Evolutionary conservation across 306 rosid species (phyloP).

Genomic region (Dicorynia guianensis): DNA sequence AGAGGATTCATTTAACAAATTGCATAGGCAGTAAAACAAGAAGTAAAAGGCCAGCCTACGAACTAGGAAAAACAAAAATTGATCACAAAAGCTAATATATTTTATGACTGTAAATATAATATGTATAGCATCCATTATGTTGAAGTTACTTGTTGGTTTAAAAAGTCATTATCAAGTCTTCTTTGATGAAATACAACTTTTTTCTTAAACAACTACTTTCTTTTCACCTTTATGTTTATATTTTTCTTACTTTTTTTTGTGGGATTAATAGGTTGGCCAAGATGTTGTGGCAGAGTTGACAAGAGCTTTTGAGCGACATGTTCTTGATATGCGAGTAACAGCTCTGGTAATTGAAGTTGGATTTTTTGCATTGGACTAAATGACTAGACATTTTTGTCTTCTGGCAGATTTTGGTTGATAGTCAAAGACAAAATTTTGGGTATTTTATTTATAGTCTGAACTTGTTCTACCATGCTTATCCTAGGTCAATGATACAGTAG

Average conservation of each 20-base stretch:
- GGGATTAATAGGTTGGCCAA: slow-evolving; percentile 64
- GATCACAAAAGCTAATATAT: too few species aligned
- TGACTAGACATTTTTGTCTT: background rate
- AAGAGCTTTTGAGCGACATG: slow-evolving; percentile 67
- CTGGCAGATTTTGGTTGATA: background rate
- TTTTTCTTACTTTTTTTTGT: background rate
- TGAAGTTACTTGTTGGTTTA: background rate
- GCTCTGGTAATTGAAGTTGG: slow-evolving; percentile 60
- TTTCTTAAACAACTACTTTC: background rate
- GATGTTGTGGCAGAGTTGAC: slow-evolving; percentile 72
- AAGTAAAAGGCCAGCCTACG: too few species aligned
- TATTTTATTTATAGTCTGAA: background rate
- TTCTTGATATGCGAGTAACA: slow-evolving; percentile 73
- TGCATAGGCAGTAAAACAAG: too few species aligned
- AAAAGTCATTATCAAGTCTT: background rate
- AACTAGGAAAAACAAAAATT: too few species aligned
- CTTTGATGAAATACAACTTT: background rate
- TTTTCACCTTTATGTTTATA: background rate
- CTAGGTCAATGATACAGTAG: slow-evolving; percentile 82
- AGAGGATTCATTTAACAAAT: too few species aligned
- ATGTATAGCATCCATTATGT: background rate
- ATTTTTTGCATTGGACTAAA: background rate
- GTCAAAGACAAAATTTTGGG: background rate
- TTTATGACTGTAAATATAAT: background rate
- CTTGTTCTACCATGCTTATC: slow-evolving; percentile 6